Conservation (phyloP, 2,329 filamentous ascomycete genomes). For the Teratosphaeria zuluensis region DNA sequence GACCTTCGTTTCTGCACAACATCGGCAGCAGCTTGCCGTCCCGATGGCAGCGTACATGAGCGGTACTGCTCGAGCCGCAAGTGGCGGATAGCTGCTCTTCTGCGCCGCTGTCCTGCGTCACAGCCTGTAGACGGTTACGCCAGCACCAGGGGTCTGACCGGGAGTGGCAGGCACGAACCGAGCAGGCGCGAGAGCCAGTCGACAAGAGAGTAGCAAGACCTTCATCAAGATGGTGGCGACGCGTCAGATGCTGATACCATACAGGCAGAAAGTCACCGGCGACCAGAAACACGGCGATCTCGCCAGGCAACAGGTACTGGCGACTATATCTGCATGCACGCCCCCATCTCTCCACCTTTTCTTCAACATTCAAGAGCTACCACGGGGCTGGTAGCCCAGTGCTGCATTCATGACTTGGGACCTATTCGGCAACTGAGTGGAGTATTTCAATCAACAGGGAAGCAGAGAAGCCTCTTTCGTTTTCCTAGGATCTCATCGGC, state of each 20-base stretch:
- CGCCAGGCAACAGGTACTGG: background rate
- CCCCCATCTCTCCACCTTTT: background rate
- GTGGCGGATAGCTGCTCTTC: background rate
- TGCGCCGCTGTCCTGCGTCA: background rate
- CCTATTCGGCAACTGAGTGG: background rate
- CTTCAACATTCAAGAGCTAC: background rate
- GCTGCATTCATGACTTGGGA: background rate
- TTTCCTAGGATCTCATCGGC: background rate
- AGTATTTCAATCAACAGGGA: background rate
- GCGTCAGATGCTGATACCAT: background rate
- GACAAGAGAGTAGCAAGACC: background rate
- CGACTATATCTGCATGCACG: background rate
- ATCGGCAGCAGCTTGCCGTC: background rate
- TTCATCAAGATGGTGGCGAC: background rate
- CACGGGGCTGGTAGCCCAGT: background rate
- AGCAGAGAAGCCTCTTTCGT: background rate
- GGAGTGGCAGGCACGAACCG: background rate
- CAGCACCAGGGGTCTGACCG: background rate
- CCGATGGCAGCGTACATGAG: background rate
- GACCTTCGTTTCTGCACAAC: background rate
- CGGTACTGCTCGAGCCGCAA: background rate
- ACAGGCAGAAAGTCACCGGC: background rate
- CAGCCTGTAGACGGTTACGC: background rate
- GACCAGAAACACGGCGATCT: background rate
- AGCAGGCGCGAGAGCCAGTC: background rate